These are phyloP conservation scores for Lotus japonicus DNA, from an alignment of 306 rosid species.

Conservation along the genomic window DNA sequence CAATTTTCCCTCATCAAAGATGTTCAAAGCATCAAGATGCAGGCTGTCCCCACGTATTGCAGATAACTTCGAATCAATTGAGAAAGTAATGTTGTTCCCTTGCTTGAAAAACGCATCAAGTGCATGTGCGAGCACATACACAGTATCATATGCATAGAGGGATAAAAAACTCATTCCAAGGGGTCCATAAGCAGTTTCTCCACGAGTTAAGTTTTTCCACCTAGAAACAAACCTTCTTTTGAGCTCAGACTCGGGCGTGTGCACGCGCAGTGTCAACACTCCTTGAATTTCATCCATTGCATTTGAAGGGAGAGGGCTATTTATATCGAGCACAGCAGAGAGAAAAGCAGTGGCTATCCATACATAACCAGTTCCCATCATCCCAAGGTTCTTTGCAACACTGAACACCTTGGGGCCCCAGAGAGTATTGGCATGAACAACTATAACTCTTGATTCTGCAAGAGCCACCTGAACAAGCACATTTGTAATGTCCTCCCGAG, in stretches of 20 bases:
- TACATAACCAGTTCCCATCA: slow-evolving; percentile 84
- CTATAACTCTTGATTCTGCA: slow-evolving; percentile 75
- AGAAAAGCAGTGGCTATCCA: slow-evolving; percentile 88
- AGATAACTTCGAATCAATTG: slow-evolving; percentile 53
- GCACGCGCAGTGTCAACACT: slow-evolving; percentile 55
- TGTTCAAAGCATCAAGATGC: slow-evolving; percentile 61
- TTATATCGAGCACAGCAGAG: slow-evolving; percentile 50
- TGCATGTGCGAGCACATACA: slow-evolving; percentile 76
- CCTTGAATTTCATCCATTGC: slow-evolving; percentile 60
- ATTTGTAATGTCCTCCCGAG: slow-evolving; percentile 46
- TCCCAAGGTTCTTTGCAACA: slow-evolving; percentile 66
- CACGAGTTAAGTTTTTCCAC: slow-evolving; percentile 74
- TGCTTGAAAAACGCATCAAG: slow-evolving; percentile 65
- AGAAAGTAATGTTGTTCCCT: slow-evolving; percentile 64
- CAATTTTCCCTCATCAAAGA: slow-evolving; percentile 58
- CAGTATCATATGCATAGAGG: slow-evolving; percentile 84
- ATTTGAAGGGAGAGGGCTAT: slow-evolving; percentile 36
- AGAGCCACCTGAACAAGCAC: slow-evolving; percentile 70
- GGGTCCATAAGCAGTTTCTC: slow-evolving; percentile 10
- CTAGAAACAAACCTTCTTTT: slow-evolving; percentile 60
- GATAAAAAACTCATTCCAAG: slow-evolving; percentile 50
- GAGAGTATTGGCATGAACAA: slow-evolving; percentile 46
- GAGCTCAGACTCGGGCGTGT: slow-evolving; percentile 63
- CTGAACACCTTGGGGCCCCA: slow-evolving; percentile 42
- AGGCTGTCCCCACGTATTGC: slow-evolving; percentile 25